Evolutionary conservation across 495 filamentous ascomycete genomes (phyloP), one percentile per base, ranked within the genome.

Genomic region (Podospora conica): DNA sequence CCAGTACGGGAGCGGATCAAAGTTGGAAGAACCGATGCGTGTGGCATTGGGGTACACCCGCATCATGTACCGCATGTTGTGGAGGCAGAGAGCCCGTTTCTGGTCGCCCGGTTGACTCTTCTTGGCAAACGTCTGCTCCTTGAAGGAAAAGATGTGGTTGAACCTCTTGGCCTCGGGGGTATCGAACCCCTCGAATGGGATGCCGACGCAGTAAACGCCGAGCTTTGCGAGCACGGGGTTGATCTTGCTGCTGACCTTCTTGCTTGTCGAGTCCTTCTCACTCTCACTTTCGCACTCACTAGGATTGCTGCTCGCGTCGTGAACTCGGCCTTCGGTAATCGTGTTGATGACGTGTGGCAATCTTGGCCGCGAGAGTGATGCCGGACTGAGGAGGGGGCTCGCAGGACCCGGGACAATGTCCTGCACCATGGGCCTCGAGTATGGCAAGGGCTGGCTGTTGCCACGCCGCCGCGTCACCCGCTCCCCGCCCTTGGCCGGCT

Each of bases 71-170:
- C 88, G 89, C 79, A 91, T 88, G 73, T 98, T 98, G 79, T 98
- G 95, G 63, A 87, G 85, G 68, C 91, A 88, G 22, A 97, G 80
- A n/a, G 86, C 79, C 28, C 83, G 81, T 75, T 93, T 96, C 55
- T 85, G 85, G 5, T 89, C 89, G 28, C 82, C 80, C 48, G 87
- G 84, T 69, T 90, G 88, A 71, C 85, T 90, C 68, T 91, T 86
- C 69, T 86, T 87, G 69, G 90, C 85, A 69, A 96, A 96, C 4
- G 87, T 91, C 55, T 86, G 83, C 78, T 98, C 95, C 58, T 88
- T 88, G 77, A 97, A 91, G 0, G 95, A 98, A 78, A 92, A 94
- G 64, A 97, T 87, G 76, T 98, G 95, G 76, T 97, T 98, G 77
- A 84, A 90, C 55, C 84, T 86, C 72, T 90, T 90, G 75, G 91